Evolutionary conservation across 352 stramenopile species (phyloP).

Genomic region (Pelagophyceae sp.): DNA sequence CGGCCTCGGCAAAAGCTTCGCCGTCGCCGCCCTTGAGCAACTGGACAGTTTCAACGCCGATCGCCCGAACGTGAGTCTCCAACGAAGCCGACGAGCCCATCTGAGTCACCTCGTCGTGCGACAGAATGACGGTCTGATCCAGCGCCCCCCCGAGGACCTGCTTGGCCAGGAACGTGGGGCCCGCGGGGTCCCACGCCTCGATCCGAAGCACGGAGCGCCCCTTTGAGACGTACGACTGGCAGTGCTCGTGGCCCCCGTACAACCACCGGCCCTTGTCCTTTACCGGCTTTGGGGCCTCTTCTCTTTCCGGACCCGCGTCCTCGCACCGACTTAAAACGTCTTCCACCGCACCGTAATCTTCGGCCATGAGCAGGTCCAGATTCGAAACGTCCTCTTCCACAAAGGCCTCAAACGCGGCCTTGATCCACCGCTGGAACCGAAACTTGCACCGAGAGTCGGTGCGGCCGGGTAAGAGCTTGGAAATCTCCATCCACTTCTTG

Average conservation of each 20-base stretch:
- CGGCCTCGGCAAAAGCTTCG: not conserved
- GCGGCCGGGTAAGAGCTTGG: not conserved
- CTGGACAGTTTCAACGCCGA: not conserved
- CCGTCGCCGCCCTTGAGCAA: not conserved
- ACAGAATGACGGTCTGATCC: not conserved
- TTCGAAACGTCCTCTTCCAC: not conserved
- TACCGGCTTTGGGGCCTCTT: too few species aligned
- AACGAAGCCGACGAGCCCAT: not conserved
- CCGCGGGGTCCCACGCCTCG: not conserved
- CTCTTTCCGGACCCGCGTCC: too few species aligned
- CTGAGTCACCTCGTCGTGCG: not conserved
- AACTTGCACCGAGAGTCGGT: not conserved
- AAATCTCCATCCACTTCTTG: not conserved
- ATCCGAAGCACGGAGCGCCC: not conserved
- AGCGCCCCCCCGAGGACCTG: not conserved
- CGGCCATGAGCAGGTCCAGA: not conserved
- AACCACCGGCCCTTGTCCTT: not conserved
- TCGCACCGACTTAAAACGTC: too few species aligned
- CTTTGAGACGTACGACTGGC: not conserved
- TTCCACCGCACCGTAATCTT: not conserved
- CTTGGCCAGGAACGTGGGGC: not conserved
- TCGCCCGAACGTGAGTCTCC: not conserved
- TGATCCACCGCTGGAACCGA: not conserved
- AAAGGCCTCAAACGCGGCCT: not conserved
- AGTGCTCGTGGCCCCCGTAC: not conserved